A percentile compares a stretch with the other conserved stretches of the same genome.
Conservation (phyloP, 306 rosid genomes). For the Albizia julibrissin region DNA sequence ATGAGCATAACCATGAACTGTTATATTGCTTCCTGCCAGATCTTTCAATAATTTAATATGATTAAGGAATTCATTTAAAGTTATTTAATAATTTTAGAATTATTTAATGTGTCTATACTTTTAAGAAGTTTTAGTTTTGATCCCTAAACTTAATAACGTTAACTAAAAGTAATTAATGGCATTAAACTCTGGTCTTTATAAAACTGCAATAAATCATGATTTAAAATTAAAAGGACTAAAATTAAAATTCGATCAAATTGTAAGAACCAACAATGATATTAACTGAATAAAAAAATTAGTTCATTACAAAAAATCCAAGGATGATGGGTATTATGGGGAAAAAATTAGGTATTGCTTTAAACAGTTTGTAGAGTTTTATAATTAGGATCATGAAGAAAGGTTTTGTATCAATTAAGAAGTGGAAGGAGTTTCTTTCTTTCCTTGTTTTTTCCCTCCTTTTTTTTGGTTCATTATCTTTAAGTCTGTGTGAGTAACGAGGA, state of each 20-base stretch:
- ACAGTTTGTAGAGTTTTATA: background rate
- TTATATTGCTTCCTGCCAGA: background rate
- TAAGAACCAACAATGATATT: too few relatives aligned
- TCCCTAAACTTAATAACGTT: too few relatives aligned
- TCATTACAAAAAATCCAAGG: background rate
- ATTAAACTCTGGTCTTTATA: too few relatives aligned
- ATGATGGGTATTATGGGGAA: background rate
- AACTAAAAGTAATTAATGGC: too few relatives aligned
- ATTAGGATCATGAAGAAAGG: background rate
- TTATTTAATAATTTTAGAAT: background rate
- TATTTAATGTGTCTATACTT: too few relatives aligned
- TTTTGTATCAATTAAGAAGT: too few relatives aligned
- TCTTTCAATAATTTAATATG: background rate
- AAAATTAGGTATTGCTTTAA: background rate
- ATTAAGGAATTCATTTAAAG: background rate
- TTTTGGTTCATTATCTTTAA: background rate
- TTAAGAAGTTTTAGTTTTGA: too few relatives aligned
- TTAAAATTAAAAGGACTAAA: too few relatives aligned
- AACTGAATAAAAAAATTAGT: too few relatives aligned
- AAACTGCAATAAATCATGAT: too few relatives aligned
- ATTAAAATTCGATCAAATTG: too few relatives aligned
- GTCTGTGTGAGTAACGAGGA: slow-evolving; percentile 29
- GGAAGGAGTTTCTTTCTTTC: background rate
- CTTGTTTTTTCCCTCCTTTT: too few relatives aligned
- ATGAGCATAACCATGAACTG: background rate